These are phyloP conservation scores for Iris macrosiphon DNA, from an alignment of 106 monocot genomes.

Conservation along the genomic window DNA sequence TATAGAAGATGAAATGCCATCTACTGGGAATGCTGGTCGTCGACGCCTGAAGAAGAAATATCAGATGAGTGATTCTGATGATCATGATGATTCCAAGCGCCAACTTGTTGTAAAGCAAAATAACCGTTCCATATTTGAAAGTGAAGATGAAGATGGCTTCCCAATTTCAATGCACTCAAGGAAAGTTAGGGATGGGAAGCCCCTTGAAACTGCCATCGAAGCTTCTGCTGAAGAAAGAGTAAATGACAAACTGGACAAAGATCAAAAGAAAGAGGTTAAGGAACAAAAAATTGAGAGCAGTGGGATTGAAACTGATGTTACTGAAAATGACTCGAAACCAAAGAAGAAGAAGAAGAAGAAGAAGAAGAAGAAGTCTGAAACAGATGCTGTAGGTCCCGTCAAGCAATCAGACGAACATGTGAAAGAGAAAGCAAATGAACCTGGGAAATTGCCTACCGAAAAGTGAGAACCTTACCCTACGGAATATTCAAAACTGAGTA, in stretches of 20 bases:
- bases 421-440: constrained; percentile 11
- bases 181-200: constrained; percentile 19
- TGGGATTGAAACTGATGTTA: not conserved
- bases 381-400: not conserved
- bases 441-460: constrained; percentile 12
- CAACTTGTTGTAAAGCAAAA: constrained; percentile 34
- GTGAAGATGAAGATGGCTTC: constrained; percentile 98
- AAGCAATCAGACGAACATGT: constrained; percentile 1
- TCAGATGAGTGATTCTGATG: constrained; percentile 45
- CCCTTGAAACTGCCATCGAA: not conserved
- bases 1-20: constrained; percentile 55
- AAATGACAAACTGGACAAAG: constrained; percentile 1
- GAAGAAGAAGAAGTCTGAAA: constrained; percentile 17
- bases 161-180: constrained; percentile 39
- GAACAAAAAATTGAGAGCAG: constrained; percentile 1
- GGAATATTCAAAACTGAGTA: not conserved
- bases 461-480: constrained; percentile 8
- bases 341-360: constrained; percentile 39
- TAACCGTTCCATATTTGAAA: constrained; percentile 25
- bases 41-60: constrained; percentile 38
- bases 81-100: constrained; percentile 25
- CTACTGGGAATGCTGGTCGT: constrained; percentile 19
- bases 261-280: no score
- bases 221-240: not conserved
- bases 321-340: constrained; percentile 16